Conservation (phyloP, 345 rosid species). For the Salix brachista region DNA sequence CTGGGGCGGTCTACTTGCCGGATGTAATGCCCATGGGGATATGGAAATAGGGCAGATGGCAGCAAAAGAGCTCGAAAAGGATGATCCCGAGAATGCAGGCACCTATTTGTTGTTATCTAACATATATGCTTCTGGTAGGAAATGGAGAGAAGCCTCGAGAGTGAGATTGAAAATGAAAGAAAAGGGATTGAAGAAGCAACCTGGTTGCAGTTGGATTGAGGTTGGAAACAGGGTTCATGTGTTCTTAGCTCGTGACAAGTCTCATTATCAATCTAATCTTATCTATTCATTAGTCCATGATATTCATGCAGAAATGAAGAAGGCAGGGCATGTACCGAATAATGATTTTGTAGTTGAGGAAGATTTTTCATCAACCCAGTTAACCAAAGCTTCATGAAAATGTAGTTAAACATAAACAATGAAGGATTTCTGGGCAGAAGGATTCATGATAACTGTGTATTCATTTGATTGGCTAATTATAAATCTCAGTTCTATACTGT, state of each 20-base stretch:
- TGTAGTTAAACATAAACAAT: background rate
- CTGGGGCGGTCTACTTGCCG: constrained; percentile 67
- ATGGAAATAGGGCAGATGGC: constrained; percentile 45
- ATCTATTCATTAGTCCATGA: constrained; percentile 33
- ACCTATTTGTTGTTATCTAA: constrained; percentile 51
- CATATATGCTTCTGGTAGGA: constrained; percentile 48
- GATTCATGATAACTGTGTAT: background rate
- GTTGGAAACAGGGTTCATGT: constrained; percentile 40
- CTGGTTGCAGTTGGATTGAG: constrained; percentile 74
- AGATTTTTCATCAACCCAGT: background rate
- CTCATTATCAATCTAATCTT: constrained; percentile 38
- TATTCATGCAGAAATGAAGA: constrained; percentile 47
- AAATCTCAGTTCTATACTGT: too few relatives aligned
- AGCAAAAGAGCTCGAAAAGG: constrained; percentile 42
- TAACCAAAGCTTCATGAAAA: background rate
- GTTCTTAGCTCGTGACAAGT: constrained; percentile 53
- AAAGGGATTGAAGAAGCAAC: constrained; percentile 63
- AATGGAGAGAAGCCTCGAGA: constrained; percentile 48
- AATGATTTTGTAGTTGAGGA: constrained; percentile 3
- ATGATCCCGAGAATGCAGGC: constrained; percentile 56
- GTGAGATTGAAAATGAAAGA: constrained; percentile 58
- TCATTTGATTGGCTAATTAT: too few relatives aligned
- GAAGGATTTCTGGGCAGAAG: too few relatives aligned
- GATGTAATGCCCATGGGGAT: constrained; percentile 54
- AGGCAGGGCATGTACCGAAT: constrained; percentile 8